Evolutionary conservation across 352 stramenopile species (phyloP).

Genomic region (Pythium phragmiticola): DNA sequence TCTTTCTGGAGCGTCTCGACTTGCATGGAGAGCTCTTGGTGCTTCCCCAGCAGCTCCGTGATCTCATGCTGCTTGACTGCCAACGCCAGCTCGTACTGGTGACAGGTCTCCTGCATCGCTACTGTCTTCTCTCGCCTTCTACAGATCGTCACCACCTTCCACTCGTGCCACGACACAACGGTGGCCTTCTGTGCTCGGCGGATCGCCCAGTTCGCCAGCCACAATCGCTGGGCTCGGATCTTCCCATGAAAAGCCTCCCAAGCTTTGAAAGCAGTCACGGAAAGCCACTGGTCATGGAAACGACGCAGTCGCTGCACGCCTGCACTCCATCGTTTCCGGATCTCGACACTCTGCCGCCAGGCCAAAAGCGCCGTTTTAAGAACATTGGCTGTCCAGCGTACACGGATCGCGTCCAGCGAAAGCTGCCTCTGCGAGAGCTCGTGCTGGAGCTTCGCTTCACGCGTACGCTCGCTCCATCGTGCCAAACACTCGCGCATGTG

Average conservation of each 20-base stretch:
- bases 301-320: slow-evolving; percentile 1
- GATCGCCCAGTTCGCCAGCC: slow-evolving; percentile 5
- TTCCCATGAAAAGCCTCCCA: slow-evolving; percentile 2
- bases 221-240: background rate
- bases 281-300: slow-evolving; percentile 11
- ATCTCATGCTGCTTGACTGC: background rate
- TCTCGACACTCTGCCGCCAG: slow-evolving; percentile 7
- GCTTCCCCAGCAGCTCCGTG: background rate
- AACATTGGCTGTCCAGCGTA: slow-evolving; percentile 11
- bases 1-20: background rate
- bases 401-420: slow-evolving; percentile 37
- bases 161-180: background rate
- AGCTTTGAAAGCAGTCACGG: background rate
- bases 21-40: background rate
- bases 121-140: background rate
- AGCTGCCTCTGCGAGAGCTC: slow-evolving; percentile 12
- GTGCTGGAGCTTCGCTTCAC: slow-evolving; percentile 20
- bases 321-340: slow-evolving; percentile 4
- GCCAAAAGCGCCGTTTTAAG: slow-evolving; percentile 10
- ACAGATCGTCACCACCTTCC: slow-evolving; percentile 1
- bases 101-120: background rate
- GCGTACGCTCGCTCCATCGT: slow-evolving; percentile 28
- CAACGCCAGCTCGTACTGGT: background rate
- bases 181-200: background rate
- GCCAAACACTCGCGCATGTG: slow-evolving; percentile 37